phyloP scores from a whole-genome alignment of 768 basidiomycete genomes.

The Inosperma sp. region DNA sequence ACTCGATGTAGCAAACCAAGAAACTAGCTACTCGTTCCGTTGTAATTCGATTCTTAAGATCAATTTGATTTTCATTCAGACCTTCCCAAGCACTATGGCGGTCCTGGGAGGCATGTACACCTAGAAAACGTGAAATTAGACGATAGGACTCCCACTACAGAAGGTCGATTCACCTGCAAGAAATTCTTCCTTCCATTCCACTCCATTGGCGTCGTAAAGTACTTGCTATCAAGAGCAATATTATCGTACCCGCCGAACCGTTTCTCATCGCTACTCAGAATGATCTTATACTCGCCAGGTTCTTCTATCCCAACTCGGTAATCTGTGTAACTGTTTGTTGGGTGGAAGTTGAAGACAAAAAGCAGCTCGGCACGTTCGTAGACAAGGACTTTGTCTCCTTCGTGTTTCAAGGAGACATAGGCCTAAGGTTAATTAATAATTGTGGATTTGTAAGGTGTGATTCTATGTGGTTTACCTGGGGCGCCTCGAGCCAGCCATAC shows the following conservation, averaged over 20 bases:
- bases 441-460: neutral
- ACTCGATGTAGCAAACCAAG: neutral
- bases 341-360: slow-evolving; percentile 98
- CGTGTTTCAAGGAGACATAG: slow-evolving; percentile 91
- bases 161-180: slow-evolving; percentile 55
- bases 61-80: slow-evolving; percentile 6
- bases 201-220: slow-evolving; percentile 77
- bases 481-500: slow-evolving; percentile 78
- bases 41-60: too few relatives aligned
- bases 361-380: slow-evolving; percentile 91
- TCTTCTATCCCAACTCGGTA: slow-evolving; percentile 89
- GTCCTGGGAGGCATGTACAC: slow-evolving; percentile 70
- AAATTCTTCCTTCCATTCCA: slow-evolving; percentile 95
- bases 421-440: slow-evolving; percentile 44
- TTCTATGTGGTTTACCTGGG: slow-evolving; percentile 52
- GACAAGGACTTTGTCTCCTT: slow-evolving; percentile 87
- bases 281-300: slow-evolving; percentile 77
- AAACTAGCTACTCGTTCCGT: too few relatives aligned
- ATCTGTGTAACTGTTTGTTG: slow-evolving; percentile 84
- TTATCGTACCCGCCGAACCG: slow-evolving; percentile 89
- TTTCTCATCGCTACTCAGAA: slow-evolving; percentile 82
- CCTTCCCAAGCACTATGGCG: slow-evolving; percentile 56
- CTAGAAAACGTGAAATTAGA: slow-evolving; percentile 29
- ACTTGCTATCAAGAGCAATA: slow-evolving; percentile 55
- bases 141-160: slow-evolving; percentile 1